These are phyloP conservation scores for Mycena galopus DNA, from an alignment of 768 basidiomycete species.

Conservation along the genomic window DNA sequence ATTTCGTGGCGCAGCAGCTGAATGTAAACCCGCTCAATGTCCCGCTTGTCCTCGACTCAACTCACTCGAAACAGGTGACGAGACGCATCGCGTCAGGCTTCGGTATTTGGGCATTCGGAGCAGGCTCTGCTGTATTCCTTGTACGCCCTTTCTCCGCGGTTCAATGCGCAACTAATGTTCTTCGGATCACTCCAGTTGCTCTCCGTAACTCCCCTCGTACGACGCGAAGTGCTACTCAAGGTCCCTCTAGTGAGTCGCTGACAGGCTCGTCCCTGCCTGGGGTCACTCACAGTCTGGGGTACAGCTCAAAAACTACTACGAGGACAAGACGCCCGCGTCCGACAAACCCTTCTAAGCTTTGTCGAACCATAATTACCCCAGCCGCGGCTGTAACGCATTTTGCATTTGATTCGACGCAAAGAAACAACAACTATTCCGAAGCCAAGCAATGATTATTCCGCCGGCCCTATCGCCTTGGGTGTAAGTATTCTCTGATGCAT, in stretches of 20 bases:
- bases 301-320: constrained; percentile 79
- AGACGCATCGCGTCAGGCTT: constrained; percentile 73
- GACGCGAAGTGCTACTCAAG: constrained; percentile 78
- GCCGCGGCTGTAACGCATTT: constrained; percentile 26
- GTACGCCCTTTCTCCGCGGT: constrained; percentile 55
- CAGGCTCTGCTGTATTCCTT: constrained; percentile 75
- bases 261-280: constrained; percentile 10
- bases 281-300: constrained; percentile 15
- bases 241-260: constrained; percentile 75
- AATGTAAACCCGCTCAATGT: constrained; percentile 26
- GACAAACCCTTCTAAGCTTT: constrained; percentile 84
- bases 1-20: constrained; percentile 27
- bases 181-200: constrained; percentile 63
- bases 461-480: constrained; percentile 23
- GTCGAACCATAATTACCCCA: constrained; percentile 34
- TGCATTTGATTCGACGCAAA: constrained; percentile 12
- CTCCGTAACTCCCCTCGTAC: constrained; percentile 89
- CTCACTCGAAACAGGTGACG: constrained; percentile 52
- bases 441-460: constrained; percentile 11
- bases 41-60: constrained; percentile 1
- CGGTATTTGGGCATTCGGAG: constrained; percentile 79
- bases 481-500: constrained; percentile 19
- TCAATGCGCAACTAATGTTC: constrained; percentile 10
- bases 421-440: constrained; percentile 32
- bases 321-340: constrained; percentile 83